Base-by-base conservation (phyloP, 2,329 filamentous ascomycete species). In the Penicillium italicum region DNA sequence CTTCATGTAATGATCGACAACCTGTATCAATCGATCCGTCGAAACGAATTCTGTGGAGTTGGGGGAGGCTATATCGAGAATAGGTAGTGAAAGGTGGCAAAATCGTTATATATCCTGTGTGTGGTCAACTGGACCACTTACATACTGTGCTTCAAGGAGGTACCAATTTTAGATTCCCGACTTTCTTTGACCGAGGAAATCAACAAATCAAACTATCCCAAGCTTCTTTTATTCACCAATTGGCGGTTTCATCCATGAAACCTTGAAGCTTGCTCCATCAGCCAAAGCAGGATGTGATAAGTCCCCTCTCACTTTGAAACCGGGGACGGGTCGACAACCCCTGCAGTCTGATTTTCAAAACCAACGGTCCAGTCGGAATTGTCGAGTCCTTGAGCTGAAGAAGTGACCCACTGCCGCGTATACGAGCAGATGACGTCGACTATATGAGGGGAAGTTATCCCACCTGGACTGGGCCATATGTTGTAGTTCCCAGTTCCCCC, bases 391-490 rank as follows among this genome's bases (percentile, higher is more conserved):
- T 52, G 53, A 60, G 37, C 16, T 50, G 48, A 44, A 30, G 26
- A 36, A 42, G 24, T 40, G 48, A 55, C 56, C 56, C 56, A 59
- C 59, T 28, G 26, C 46, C 30, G 38, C 28, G 22, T 55, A 59
- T 63, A 65, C 63, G 63, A 63, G 63, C 53, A 48, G 43, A 64
- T 65, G 63, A 65, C 63, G 63, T 65, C 62, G 60, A 60, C 62
- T 55, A 63, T 50, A 61, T 59, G 37, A 37, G 50, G 48, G 45
- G 56, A 31, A 50, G 18, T 26, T 33, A 34, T 42, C 24, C 33
- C 34, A 48, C 24, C 30, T 46, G n/a, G 18, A 4, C 22, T 41
- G 18, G 34, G 8, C 16, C 14, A 22, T 30, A n/a, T n/a, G n/a
- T n/a, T n/a, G n/a, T n/a, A 9, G 18, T 16, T 16, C 14, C n/a